These are phyloP conservation scores for Schwanniomyces pseudopolymorphus DNA, from an alignment of 805 yeast species.

Conservation along the genomic window DNA sequence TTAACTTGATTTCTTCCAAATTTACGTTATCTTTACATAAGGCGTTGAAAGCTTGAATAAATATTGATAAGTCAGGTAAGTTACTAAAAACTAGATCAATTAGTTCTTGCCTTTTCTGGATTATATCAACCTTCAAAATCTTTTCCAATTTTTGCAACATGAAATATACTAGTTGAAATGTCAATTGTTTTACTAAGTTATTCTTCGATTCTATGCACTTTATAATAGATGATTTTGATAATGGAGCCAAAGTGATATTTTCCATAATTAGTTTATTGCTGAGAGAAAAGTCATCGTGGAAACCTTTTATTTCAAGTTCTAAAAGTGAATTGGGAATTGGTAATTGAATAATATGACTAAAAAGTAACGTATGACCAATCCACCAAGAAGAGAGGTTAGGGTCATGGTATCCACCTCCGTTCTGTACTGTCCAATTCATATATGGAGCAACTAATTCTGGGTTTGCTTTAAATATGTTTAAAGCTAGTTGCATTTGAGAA, in stretches of 20 bases:
- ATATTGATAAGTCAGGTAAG: conserved; percentile 52
- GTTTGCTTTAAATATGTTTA: conserved; percentile 48
- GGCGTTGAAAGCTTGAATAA: conserved; percentile 46
- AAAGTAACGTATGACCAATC: conserved; percentile 68
- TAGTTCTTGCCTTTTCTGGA: conserved; percentile 23
- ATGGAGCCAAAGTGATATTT: conserved; percentile 60
- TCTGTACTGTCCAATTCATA: conserved; percentile 50
- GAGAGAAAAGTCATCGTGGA: conserved; percentile 2
- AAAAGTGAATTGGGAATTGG: conserved; percentile 44
- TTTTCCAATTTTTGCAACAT: conserved; percentile 53
- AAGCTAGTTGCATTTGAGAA: conserved; percentile 54
- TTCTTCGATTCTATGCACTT: conserved; percentile 50
- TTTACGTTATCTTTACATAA: conserved; percentile 19
- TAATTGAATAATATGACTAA: conserved; percentile 57
- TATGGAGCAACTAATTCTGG: conserved; percentile 79
- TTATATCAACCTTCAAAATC: conserved; percentile 24
- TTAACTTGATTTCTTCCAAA: conserved; percentile 38
- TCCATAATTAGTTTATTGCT: conserved; percentile 50
- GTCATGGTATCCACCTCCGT: conserved; percentile 68
- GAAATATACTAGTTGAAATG: conserved; percentile 57
- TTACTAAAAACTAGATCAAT: conserved; percentile 22
- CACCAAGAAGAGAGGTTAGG: conserved; percentile 81
- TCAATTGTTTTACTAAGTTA: conserved; percentile 59
- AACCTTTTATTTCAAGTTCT: conserved; percentile 3
- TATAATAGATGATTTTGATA: conserved; percentile 56